These are phyloP conservation scores for Hirschfeldia incana DNA, from an alignment of 345 rosid species.

Conservation along the genomic window DNA sequence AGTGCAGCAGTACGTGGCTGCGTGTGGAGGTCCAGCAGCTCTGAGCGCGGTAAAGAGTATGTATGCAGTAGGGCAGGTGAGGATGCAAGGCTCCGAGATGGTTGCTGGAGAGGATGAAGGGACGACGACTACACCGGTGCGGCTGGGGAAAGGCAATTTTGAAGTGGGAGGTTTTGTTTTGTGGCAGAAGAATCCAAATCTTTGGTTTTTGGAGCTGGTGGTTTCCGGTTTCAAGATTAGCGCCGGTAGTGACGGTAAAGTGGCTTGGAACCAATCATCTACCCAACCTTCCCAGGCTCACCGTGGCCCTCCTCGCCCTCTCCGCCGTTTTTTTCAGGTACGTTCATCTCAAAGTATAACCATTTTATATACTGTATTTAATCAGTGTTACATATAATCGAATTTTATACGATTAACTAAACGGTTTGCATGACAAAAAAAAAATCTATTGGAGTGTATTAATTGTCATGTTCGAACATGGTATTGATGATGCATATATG, in stretches of 20 bases:
- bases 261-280: slow-evolving; percentile 90
- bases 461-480: not conserved
- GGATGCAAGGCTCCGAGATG: slow-evolving; percentile 80
- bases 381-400: too few species aligned
- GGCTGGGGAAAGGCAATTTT: slow-evolving; percentile 42
- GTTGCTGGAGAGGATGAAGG: slow-evolving; percentile 56
- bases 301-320: slow-evolving; percentile 80
- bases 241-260: slow-evolving; percentile 89
- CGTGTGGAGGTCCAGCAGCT: slow-evolving; percentile 68
- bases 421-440: not conserved
- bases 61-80: slow-evolving; percentile 91
- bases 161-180: slow-evolving; percentile 90
- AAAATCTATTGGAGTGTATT: not conserved
- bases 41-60: slow-evolving; percentile 62
- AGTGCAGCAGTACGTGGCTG: slow-evolving; percentile 83
- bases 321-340: slow-evolving; percentile 94
- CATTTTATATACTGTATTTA: not conserved
- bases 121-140: slow-evolving; percentile 36
- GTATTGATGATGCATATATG: not conserved
- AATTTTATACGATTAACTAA: not conserved
- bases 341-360: not conserved
- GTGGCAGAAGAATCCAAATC: slow-evolving; percentile 91
- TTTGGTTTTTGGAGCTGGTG: slow-evolving; percentile 81
- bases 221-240: slow-evolving; percentile 86
- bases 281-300: slow-evolving; percentile 79